These are phyloP conservation scores for Rosa persica DNA, from an alignment of 306 rosid genomes.

Conservation along the genomic window DNA sequence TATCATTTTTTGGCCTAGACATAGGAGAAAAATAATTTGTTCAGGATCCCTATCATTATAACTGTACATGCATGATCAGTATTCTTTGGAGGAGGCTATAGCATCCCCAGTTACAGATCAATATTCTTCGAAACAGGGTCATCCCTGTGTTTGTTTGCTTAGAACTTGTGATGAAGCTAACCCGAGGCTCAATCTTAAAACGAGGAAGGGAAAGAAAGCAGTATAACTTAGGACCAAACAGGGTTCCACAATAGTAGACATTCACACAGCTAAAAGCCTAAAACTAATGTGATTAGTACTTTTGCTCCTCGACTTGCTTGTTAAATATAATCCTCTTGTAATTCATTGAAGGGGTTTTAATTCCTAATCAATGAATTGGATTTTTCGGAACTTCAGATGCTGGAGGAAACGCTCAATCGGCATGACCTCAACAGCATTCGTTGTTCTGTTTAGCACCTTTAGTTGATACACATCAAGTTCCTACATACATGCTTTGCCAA, in stretches of 20 bases:
- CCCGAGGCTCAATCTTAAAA: neutral
- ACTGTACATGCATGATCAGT: neutral
- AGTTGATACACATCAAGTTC: neutral
- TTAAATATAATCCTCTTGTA: constrained; percentile 3
- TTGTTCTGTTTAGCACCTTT: neutral
- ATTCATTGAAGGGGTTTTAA: constrained; percentile 56
- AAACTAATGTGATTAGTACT: neutral
- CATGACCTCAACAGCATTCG: constrained; percentile 13
- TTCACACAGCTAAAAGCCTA: neutral
- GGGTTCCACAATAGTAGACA: neutral
- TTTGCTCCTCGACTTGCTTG: too few relatives aligned
- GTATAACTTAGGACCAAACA: constrained; percentile 13
- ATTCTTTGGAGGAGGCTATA: neutral
- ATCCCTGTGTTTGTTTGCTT: neutral
- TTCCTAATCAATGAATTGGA: constrained; percentile 74
- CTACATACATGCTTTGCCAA: neutral
- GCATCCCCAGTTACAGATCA: neutral
- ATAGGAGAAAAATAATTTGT: neutral
- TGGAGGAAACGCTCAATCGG: constrained; percentile 79
- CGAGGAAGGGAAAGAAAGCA: neutral
- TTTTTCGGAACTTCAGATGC: constrained; percentile 38
- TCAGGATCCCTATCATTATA: neutral
- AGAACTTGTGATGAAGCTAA: neutral
- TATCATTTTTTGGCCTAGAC: constrained; percentile 9
- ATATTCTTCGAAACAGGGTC: neutral